Conservation (phyloP, 2,329 filamentous ascomycete genomes). For the Aaosphaeria pasadenensis region DNA sequence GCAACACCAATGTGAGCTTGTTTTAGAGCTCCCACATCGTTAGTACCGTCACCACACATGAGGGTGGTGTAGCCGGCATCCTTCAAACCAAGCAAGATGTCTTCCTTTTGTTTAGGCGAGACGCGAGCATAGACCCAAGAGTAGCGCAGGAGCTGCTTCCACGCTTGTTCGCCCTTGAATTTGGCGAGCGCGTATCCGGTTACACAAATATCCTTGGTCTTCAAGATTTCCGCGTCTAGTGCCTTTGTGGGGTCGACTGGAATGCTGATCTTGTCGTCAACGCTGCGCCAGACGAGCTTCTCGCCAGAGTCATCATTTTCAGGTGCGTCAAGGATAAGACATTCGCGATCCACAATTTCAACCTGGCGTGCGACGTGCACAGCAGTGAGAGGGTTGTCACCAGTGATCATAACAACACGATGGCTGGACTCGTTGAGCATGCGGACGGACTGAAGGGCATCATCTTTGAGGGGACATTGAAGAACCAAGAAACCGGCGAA, state of each 20-base stretch:
- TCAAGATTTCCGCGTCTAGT: constrained; percentile 76
- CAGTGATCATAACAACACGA: constrained; percentile 98
- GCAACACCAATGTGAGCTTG: constrained; percentile 97
- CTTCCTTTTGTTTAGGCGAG: constrained; percentile 97
- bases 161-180: constrained; percentile 77
- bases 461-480: constrained; percentile 93
- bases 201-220: constrained; percentile 87
- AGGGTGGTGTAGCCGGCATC: constrained; percentile 96
- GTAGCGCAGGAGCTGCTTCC: constrained; percentile 76
- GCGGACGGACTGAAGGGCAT: constrained; percentile 87
- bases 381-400: constrained; percentile 94
- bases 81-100: constrained; percentile 94
- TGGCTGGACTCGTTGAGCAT: constrained; percentile 99
- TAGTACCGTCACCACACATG: constrained; percentile 98
- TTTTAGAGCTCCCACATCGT: constrained; percentile 96
- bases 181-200: constrained; percentile 91
- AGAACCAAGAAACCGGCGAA: constrained; percentile 96
- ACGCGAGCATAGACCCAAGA: constrained; percentile 98
- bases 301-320: constrained; percentile 81
- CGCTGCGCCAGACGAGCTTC: constrained; percentile 87
- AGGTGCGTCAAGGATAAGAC: constrained; percentile 90
- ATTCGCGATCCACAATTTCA: constrained; percentile 94
- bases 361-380: constrained; percentile 94
- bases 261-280: constrained; percentile 85
- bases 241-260: constrained; percentile 79